Evolutionary conservation across 192 early-diverging fungal species (phyloP).

Genomic region (Backusella luteola): DNA sequence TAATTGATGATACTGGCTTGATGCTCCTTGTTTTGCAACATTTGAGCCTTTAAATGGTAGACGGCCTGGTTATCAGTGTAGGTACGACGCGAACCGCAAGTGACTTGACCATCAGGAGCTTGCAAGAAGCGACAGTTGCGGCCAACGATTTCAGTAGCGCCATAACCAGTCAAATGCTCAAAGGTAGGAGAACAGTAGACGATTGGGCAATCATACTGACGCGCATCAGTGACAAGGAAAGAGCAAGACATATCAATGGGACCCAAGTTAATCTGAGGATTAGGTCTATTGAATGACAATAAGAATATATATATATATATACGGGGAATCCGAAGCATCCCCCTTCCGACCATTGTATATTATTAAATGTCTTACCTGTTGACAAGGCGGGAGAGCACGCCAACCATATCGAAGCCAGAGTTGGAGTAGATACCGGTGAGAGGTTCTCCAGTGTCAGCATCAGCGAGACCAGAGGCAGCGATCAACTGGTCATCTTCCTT

Average conservation of each 20-base stretch:
- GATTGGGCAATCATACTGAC: slow-evolving; percentile 52
- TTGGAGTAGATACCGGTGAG: slow-evolving; percentile 45
- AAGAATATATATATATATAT: not conserved
- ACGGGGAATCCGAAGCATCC: not conserved
- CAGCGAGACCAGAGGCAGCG: not conserved
- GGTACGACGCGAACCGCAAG: slow-evolving; percentile 38
- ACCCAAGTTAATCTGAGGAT: slow-evolving; percentile 56
- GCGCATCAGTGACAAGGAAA: slow-evolving; percentile 42
- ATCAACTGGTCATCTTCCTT: not conserved
- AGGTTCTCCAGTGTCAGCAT: not conserved
- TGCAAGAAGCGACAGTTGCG: slow-evolving; percentile 45
- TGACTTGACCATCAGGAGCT: slow-evolving; percentile 43
- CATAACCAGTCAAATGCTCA: slow-evolving; percentile 51
- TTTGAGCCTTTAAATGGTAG: slow-evolving; percentile 40
- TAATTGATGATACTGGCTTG: slow-evolving; percentile 67
- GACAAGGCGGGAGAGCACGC: slow-evolving; percentile 5
- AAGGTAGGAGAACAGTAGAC: slow-evolving; percentile 62
- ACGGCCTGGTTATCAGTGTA: slow-evolving; percentile 53
- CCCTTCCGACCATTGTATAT: not conserved
- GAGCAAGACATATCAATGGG: slow-evolving; percentile 56
- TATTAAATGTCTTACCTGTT: not conserved
- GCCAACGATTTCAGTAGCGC: slow-evolving; percentile 33
- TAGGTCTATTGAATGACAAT: slow-evolving; percentile 37
- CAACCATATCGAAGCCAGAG: slow-evolving; percentile 49
- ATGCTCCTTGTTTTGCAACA: slow-evolving; percentile 47